phyloP scores from a whole-genome alignment of 73 alveolate genomes.

The Breviolum minutum region DNA sequence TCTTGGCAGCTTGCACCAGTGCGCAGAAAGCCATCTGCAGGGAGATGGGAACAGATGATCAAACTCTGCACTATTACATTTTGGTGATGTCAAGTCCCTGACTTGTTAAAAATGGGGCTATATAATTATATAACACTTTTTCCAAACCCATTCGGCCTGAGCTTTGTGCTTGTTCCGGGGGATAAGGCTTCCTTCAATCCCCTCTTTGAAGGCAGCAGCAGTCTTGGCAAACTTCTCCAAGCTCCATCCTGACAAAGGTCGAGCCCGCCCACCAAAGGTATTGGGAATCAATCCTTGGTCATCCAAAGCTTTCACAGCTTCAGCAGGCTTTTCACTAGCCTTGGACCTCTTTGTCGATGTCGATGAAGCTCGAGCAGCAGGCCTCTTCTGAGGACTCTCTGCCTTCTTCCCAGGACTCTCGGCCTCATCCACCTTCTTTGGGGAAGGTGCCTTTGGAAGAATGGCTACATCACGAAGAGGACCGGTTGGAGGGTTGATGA shows the following conservation, averaged over 20 bases:
- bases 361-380: neutral
- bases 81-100: neutral
- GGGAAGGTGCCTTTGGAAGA: neutral
- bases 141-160: neutral
- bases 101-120: neutral
- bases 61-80: neutral
- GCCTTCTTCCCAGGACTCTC: neutral
- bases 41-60: neutral
- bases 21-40: constrained; percentile 4
- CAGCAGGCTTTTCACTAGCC: neutral
- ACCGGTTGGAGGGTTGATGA: neutral
- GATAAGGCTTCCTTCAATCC: neutral
- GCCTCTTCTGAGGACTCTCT: neutral
- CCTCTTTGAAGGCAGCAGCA: neutral
- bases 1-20: constrained; percentile 12
- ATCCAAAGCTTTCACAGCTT: neutral
- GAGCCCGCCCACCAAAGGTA: constrained; percentile 31
- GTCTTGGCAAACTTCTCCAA: neutral
- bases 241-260: constrained; percentile 9
- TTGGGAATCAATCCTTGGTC: neutral
- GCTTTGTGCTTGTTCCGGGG: constrained; percentile 40
- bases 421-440: neutral
- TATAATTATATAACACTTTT: neutral
- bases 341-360: neutral
- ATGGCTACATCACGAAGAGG: too few relatives aligned